These are phyloP conservation scores for Salix viminalis DNA, from an alignment of 345 rosid species.

Conservation along the genomic window DNA sequence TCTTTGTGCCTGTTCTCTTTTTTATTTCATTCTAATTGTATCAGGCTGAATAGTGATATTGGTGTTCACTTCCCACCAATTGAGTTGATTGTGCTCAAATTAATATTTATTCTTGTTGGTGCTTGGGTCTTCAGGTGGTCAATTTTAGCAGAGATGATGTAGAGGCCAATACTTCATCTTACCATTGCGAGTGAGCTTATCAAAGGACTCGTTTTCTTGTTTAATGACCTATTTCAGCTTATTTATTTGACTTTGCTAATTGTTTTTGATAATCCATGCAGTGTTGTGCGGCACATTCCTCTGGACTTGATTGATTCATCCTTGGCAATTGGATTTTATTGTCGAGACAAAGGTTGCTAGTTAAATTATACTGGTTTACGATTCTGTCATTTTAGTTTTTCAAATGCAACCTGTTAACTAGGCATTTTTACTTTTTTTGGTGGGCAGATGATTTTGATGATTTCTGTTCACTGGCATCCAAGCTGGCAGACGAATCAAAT, in stretches of 20 bases:
- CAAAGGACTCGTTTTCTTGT: neutral
- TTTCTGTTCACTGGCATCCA: constrained; percentile 67
- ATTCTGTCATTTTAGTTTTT: neutral
- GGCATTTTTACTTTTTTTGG: neutral
- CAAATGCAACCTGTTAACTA: neutral
- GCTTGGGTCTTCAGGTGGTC: constrained; percentile 45
- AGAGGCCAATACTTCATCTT: constrained; percentile 79
- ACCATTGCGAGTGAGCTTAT: constrained; percentile 67
- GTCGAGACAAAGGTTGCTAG: constrained; percentile 68
- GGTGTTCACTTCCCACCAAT: neutral
- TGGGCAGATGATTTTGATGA: constrained; percentile 70
- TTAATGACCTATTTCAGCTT: neutral
- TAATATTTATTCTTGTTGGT: neutral
- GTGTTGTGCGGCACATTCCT: constrained; percentile 55
- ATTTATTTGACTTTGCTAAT: neutral
- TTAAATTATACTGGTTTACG: neutral
- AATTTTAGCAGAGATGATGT: constrained; percentile 43
- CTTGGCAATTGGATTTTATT: constrained; percentile 85
- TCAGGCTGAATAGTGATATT: neutral
- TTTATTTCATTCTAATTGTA: neutral
- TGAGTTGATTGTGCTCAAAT: neutral
- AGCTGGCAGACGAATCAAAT: constrained; percentile 65
- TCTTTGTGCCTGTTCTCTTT: neutral
- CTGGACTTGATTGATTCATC: constrained; percentile 82
- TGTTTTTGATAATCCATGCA: constrained; percentile 26